Evolutionary conservation across 1,139 yeast species (phyloP).

Genomic region (Magnusiomyces magnusii): DNA sequence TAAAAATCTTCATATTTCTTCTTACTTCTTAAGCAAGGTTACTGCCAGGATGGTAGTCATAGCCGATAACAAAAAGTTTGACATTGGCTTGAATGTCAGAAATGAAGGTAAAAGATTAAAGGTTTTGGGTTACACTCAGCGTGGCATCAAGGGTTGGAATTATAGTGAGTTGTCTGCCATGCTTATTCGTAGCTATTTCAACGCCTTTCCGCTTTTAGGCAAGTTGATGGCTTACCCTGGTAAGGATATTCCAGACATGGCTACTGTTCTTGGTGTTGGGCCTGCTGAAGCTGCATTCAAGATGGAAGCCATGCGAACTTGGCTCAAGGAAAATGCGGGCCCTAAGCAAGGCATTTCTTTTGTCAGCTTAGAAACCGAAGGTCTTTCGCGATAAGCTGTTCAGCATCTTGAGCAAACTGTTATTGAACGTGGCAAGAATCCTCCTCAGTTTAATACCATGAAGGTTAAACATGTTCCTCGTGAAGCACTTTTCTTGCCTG

Average conservation of each 20-base stretch:
- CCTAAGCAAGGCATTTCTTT: conserved; percentile 46
- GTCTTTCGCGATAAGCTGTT: conserved; percentile 61
- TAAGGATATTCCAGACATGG: conserved; percentile 38
- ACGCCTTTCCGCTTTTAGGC: conserved; percentile 56
- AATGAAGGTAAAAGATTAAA: conserved; percentile 73
- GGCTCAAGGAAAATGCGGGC: conserved; percentile 41
- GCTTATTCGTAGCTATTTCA: conserved; percentile 54
- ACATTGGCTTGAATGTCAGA: conserved; percentile 80
- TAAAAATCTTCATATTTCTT: conserved; percentile 48
- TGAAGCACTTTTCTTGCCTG: conserved; percentile 73
- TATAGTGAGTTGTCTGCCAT: conserved; percentile 69
- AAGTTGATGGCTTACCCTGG: conserved; percentile 31
- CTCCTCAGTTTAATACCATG: conserved; percentile 22
- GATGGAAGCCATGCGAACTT: conserved; percentile 34
- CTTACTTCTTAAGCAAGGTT: conserved; percentile 64
- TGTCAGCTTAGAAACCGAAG: conserved; percentile 73
- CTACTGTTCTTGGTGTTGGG: conserved; percentile 37
- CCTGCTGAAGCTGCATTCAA: conserved; percentile 38
- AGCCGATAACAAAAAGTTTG: conserved; percentile 48
- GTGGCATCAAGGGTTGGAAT: conserved; percentile 69
- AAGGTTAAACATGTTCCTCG: conserved; percentile 79
- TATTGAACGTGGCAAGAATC: conserved; percentile 34
- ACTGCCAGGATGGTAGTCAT: conserved; percentile 65
- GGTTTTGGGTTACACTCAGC: conserved; percentile 79
- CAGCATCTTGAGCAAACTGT: conserved; percentile 61